Conservation (phyloP, 176 grass and related monocot species). For the Zoysia pacifica region DNA sequence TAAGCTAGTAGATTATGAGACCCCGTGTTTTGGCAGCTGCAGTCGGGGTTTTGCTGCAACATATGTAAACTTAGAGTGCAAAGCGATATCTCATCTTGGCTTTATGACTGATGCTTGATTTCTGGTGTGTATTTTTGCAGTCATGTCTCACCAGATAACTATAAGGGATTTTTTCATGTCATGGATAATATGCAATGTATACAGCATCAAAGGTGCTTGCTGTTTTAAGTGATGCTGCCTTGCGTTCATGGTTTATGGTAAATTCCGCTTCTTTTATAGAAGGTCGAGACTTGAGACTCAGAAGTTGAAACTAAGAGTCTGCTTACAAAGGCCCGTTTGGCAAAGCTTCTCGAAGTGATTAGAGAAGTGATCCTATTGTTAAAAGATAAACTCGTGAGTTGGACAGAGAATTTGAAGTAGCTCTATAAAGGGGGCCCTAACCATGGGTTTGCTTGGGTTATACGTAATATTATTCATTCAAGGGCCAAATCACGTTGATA, state of each 20-base stretch:
- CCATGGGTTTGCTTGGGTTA: too few relatives aligned
- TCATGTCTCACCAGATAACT: constrained; percentile 35
- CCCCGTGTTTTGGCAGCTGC: constrained; percentile 33
- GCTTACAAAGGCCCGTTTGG: too few relatives aligned
- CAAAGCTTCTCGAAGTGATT: too few relatives aligned
- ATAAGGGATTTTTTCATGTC: constrained; percentile 19
- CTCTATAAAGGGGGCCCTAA: too few relatives aligned
- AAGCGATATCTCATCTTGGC: constrained; percentile 28
- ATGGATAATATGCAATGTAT: constrained; percentile 39
- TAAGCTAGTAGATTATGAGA: constrained; percentile 44
- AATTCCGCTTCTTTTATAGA: not conserved
- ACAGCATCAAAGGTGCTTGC: constrained; percentile 41
- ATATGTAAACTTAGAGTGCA: constrained; percentile 32
- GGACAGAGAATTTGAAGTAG: too few relatives aligned
- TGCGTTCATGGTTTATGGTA: not conserved
- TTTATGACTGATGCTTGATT: constrained; percentile 36
- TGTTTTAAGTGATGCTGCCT: constrained; percentile 36
- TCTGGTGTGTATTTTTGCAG: constrained; percentile 41
- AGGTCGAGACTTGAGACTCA: too few relatives aligned
- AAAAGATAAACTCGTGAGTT: too few relatives aligned
- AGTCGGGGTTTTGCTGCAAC: constrained; percentile 20
- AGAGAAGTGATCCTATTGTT: too few relatives aligned
- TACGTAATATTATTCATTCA: too few relatives aligned
- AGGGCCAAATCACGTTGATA: too few relatives aligned
- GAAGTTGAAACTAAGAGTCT: too few relatives aligned